These are phyloP conservation scores for Bothriochloa decipiens DNA, from an alignment of 176 grass and related monocot genomes.

Conservation along the genomic window DNA sequence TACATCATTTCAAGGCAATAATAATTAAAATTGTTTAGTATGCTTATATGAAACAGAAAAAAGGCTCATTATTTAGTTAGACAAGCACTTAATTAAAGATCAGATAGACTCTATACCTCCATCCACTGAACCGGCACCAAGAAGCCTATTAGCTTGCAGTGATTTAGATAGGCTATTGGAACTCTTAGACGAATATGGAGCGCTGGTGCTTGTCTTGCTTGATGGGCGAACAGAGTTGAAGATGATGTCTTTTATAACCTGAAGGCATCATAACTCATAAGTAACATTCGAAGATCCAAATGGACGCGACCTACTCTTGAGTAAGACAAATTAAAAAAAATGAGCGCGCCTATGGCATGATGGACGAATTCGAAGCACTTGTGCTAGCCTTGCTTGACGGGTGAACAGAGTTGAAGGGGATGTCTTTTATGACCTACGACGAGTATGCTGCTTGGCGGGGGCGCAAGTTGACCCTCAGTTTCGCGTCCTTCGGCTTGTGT, in stretches of 20 bases:
- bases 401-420: slow-evolving; percentile 84
- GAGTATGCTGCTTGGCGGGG: slow-evolving; percentile 57
- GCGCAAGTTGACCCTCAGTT: too few relatives aligned
- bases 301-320: not conserved
- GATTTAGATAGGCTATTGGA: too few relatives aligned
- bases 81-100: too few relatives aligned
- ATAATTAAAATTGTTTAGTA: too few relatives aligned
- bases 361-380: slow-evolving; percentile 45
- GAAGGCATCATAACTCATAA: not conserved
- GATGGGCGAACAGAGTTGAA: slow-evolving; percentile 82
- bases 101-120: too few relatives aligned
- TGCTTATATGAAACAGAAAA: too few relatives aligned
- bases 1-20: too few relatives aligned
- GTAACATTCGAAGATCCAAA: not conserved
- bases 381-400: slow-evolving; percentile 48
- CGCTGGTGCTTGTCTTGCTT: slow-evolving; percentile 34
- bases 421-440: slow-evolving; percentile 97
- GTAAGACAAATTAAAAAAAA: not conserved
- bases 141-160: too few relatives aligned
- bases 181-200: not conserved
- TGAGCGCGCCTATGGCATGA: slow-evolving; percentile 81
- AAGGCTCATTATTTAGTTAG: too few relatives aligned
- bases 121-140: too few relatives aligned
- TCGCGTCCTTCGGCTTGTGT: too few relatives aligned
- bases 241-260: slow-evolving; percentile 94